These are phyloP conservation scores for Coemansia sp. DNA, from an alignment of 192 early-diverging fungal species.

Conservation along the genomic window DNA sequence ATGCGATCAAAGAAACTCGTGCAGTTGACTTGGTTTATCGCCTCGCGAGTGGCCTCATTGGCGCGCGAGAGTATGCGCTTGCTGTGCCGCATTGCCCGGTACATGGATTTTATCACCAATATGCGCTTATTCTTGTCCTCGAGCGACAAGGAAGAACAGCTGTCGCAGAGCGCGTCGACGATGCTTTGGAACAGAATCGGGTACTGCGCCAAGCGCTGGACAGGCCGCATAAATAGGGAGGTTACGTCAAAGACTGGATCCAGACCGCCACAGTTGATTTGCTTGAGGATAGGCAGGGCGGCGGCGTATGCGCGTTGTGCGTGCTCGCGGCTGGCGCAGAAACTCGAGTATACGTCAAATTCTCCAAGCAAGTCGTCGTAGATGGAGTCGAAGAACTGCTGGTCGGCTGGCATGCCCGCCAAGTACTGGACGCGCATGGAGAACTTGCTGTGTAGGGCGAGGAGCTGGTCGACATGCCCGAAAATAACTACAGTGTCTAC, in stretches of 20 bases:
- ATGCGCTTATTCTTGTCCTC: constrained; percentile 17
- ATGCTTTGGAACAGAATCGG: constrained; percentile 51
- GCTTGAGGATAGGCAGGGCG: constrained; percentile 24
- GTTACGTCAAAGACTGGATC: constrained; percentile 38
- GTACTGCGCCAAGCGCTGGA: constrained; percentile 55
- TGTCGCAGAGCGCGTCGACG: constrained; percentile 30
- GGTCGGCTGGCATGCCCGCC: constrained; percentile 28
- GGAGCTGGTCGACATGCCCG: constrained; percentile 25
- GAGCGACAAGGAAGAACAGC: constrained; percentile 1
- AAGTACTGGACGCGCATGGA: constrained; percentile 52
- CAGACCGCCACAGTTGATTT: constrained; percentile 11
- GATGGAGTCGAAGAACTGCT: constrained; percentile 35
- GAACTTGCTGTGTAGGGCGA: constrained; percentile 39
- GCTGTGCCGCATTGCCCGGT: constrained; percentile 39
- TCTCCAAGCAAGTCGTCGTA: constrained; percentile 19
- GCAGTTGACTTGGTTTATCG: constrained; percentile 25
- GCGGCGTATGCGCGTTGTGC: constrained; percentile 21
- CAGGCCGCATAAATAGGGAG: constrained; percentile 50
- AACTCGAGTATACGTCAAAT: constrained; percentile 41
- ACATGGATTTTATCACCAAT: constrained; percentile 26
- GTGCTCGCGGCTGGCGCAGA: constrained; percentile 41
- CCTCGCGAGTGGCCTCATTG: constrained; percentile 51
- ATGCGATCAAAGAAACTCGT: constrained; percentile 40
- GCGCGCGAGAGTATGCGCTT: constrained; percentile 42
- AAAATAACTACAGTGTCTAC: constrained; percentile 31